Evolutionary conservation across 768 basidiomycete species (phyloP), one percentile per base, ranked within the genome.

Genomic region (Phanerodontia chrysosporium): DNA sequence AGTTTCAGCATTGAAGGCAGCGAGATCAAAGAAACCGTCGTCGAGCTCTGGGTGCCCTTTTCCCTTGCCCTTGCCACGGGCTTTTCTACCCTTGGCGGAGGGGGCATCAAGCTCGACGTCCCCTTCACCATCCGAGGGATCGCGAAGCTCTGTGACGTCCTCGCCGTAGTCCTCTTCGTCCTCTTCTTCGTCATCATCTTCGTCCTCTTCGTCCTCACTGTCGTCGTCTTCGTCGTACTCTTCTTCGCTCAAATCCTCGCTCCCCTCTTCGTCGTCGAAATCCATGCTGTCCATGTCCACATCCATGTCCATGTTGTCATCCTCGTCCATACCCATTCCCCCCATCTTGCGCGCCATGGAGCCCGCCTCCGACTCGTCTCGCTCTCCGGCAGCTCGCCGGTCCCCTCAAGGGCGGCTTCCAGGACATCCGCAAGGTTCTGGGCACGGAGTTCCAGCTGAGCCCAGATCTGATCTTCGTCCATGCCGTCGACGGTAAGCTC

Each of bases 381-480:
- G 46, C 70, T 69, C 35, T 67, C 64, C 46, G 62, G 65, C 1
- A 70, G 71, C 62, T 71, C 75, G 18, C 66, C 70, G 8, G 77
- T 78, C 27, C 80, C 84, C 56, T 85, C 84, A 21, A 93, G 74
- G 36, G 85, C 80, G 57, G 77, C 77, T 49, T 89, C 81, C 44
- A 96, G 73, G 51, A 89, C 80, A 44, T 82, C 80, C 61, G 87
- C 89, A 24, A 98, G 75, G 46, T 80, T 81, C 61, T 84, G 81
- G 16, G 86, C 77, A 45, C 92, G 78, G 55, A 99, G 76, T 68
- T 98, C 96, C 56, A 98, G 72, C 74, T 99, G 96, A 42, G 87
- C 87, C 96, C 96, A 99, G 27, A 98, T 77, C 70, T 96, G 95
- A 58, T 92, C 90, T 24, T 83, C 80, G 64, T 86, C 88, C 83